Evolutionary conservation across 179 eudicot species (phyloP).

Genomic region (Gypsophila paniculata): DNA sequence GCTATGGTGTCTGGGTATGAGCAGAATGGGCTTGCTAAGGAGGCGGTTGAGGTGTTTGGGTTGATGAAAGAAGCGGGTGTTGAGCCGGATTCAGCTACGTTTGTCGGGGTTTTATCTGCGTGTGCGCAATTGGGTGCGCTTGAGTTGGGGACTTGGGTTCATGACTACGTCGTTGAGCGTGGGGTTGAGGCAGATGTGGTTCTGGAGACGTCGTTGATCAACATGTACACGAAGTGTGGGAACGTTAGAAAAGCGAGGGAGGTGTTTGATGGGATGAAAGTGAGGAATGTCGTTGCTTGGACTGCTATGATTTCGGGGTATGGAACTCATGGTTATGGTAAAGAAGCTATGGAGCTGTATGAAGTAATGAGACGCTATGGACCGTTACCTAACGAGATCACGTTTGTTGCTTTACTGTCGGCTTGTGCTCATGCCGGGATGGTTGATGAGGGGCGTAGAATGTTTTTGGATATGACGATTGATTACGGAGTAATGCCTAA

Average conservation of each 20-base stretch:
- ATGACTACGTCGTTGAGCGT: constrained; percentile 18
- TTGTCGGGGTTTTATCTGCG: constrained; percentile 31
- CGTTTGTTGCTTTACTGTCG: constrained; percentile 29
- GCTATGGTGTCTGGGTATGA: constrained; percentile 35
- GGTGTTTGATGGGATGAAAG: constrained; percentile 29
- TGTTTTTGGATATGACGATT: constrained; percentile 21
- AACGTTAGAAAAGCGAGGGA: constrained; percentile 30
- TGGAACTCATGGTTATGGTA: constrained; percentile 35
- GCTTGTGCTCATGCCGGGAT: constrained; percentile 38
- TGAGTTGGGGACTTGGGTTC: constrained; percentile 30
- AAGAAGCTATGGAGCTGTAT: constrained; percentile 31
- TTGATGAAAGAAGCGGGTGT: constrained; percentile 22
- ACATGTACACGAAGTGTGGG: constrained; percentile 33
- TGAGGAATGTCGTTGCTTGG: constrained; percentile 34
- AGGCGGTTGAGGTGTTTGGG: constrained; percentile 28
- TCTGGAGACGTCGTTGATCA: constrained; percentile 31
- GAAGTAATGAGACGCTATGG: constrained; percentile 18
- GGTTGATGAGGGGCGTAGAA: constrained; percentile 29
- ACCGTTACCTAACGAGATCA: constrained; percentile 27
- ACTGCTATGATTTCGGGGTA: constrained; percentile 35
- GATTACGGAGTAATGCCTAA: constrained; percentile 23
- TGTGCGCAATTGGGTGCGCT: constrained; percentile 36
- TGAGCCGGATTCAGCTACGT: constrained; percentile 30
- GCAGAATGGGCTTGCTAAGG: constrained; percentile 31
- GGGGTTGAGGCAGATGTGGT: constrained; percentile 15